Evolutionary conservation across 75 land plant genomes (phyloP).

Genomic region (Selaginella tamariscina): DNA sequence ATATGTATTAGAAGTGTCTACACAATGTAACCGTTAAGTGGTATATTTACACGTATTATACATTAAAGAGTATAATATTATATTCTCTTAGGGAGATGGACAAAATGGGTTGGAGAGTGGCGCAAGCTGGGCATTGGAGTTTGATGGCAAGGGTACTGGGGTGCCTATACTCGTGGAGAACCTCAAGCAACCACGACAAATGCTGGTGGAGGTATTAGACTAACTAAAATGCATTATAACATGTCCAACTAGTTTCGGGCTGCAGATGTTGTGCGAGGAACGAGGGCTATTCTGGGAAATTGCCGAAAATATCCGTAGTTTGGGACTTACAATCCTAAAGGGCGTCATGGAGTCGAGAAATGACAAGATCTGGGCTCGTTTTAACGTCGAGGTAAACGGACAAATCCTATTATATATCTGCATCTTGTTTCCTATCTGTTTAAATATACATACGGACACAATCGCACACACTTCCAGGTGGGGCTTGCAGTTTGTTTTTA

Average conservation of each 20-base stretch:
- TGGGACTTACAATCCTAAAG: conserved; percentile 75
- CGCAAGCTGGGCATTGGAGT: conserved; percentile 77
- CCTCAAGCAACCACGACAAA: conserved; percentile 54
- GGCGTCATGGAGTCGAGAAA: conserved; percentile 59
- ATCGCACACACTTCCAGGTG: no score
- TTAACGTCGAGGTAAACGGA: conserved; percentile 57
- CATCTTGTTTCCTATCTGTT: neutral
- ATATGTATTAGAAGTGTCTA: no score
- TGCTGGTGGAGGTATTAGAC: conserved; percentile 62
- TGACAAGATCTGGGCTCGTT: conserved; percentile 70
- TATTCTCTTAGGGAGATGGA: no score
- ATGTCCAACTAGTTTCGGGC: neutral
- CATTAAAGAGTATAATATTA: no score
- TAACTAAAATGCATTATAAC: neutral
- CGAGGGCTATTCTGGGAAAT: conserved; percentile 65
- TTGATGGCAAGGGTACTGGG: conserved; percentile 36
- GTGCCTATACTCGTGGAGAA: conserved; percentile 71
- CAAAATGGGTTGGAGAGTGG: conserved; percentile 54
- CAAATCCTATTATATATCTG: neutral
- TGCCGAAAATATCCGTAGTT: conserved; percentile 51
- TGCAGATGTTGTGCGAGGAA: conserved; percentile 80
- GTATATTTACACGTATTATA: no score
- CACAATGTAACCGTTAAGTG: no score
- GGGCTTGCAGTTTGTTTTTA: no score
- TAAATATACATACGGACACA: neutral